Conservation (phyloP, 148 eudicot genomes). For the Vaccinium vitisidaea region DNA sequence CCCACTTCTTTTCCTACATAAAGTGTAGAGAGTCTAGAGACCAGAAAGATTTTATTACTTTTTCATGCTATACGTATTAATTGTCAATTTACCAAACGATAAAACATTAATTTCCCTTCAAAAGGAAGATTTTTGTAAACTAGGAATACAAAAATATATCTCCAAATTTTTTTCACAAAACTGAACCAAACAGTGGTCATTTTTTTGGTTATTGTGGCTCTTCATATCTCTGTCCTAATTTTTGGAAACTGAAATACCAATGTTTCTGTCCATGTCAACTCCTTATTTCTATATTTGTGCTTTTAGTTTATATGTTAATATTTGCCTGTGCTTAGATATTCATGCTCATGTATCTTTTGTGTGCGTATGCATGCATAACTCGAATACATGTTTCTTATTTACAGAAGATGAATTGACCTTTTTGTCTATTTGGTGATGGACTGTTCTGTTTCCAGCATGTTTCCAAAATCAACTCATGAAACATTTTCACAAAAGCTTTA, state of each 20-base stretch:
- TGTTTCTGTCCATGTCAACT: not conserved
- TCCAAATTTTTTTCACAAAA: too few relatives aligned
- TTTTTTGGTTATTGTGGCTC: not conserved
- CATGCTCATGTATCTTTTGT: not conserved
- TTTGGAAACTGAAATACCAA: not conserved
- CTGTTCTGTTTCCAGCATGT: conserved; percentile 71
- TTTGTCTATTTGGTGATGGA: conserved; percentile 2
- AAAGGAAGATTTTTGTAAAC: not conserved
- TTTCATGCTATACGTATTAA: not conserved
- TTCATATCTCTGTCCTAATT: not conserved
- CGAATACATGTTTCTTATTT: not conserved
- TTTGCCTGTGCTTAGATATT: not conserved
- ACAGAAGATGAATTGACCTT: not conserved
- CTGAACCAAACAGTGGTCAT: too few relatives aligned
- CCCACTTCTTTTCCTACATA: not conserved
- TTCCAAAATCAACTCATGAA: conserved; percentile 96
- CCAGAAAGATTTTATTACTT: not conserved
- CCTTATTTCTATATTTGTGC: not conserved
- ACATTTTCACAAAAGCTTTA: conserved; percentile 92
- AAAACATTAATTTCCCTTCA: not conserved
- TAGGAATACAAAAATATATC: not conserved
- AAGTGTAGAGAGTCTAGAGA: not conserved
- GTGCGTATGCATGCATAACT: not conserved
- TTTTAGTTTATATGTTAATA: not conserved
- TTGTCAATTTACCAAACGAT: not conserved